phyloP scores from a whole-genome alignment of 2,329 filamentous ascomycete species.

The Trichoderma sp. region DNA sequence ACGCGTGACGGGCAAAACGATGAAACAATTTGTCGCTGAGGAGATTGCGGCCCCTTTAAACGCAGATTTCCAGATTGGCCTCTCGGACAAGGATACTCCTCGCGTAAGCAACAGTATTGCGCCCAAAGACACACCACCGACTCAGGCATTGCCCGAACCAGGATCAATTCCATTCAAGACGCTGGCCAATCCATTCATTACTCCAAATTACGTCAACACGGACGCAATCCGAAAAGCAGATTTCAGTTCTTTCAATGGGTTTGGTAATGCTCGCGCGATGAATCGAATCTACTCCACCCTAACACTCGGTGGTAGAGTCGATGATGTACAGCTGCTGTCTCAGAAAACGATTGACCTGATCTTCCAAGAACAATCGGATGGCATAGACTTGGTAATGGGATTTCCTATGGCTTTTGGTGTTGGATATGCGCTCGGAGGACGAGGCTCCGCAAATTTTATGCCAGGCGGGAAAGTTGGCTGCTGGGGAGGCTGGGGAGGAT shows the following conservation, averaged over 20 bases:
- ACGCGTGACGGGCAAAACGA: conserved; percentile 45
- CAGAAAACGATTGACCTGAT: conserved; percentile 49
- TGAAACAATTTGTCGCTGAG: conserved; percentile 47
- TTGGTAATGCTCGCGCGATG: conserved; percentile 50
- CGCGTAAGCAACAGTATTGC: conserved; percentile 45
- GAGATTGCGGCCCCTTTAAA: conserved; percentile 46
- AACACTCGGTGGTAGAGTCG: conserved; percentile 31
- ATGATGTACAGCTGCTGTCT: conserved; percentile 42
- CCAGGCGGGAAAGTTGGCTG: conserved; percentile 42
- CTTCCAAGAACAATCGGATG: conserved; percentile 49
- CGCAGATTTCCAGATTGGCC: conserved; percentile 54
- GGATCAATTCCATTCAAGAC: conserved; percentile 35
- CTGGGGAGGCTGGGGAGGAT: conserved; percentile 54
- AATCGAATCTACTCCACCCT: conserved; percentile 45
- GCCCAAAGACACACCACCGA: conserved; percentile 32
- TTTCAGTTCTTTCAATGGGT: conserved; percentile 50
- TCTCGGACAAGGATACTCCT: conserved; percentile 45
- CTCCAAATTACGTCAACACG: conserved; percentile 33
- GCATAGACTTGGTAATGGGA: conserved; percentile 46
- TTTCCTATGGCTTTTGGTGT: conserved; percentile 46
- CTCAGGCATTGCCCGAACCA: conserved; percentile 29
- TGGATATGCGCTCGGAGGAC: conserved; percentile 38
- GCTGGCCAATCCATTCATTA: conserved; percentile 34
- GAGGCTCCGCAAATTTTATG: not conserved
- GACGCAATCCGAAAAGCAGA: conserved; percentile 45